phyloP scores from a whole-genome alignment of 305 asterid species.

The Rubia peregrina region DNA sequence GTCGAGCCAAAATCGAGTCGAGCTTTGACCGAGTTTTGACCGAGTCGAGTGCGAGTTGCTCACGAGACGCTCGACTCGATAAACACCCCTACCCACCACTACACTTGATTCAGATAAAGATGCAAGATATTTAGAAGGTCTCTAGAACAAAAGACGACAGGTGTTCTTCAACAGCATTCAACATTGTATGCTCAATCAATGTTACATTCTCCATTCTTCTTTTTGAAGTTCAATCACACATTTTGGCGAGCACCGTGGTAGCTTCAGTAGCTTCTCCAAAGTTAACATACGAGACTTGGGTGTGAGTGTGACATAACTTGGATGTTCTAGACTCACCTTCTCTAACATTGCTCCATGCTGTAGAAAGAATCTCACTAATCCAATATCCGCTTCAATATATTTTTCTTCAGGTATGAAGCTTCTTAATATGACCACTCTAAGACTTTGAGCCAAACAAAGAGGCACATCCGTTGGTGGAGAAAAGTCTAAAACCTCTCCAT shows the following conservation, averaged over 20 bases:
- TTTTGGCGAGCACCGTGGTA: neutral
- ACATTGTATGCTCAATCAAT: neutral
- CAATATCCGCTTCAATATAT: neutral
- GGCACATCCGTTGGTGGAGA: neutral
- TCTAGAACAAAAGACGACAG: too few relatives aligned
- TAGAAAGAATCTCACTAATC: neutral
- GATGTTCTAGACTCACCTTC: neutral
- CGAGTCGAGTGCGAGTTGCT: too few relatives aligned
- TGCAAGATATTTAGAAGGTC: too few relatives aligned
- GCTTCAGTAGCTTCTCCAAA: neutral
- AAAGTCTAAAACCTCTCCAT: neutral
- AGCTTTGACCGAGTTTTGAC: too few relatives aligned
- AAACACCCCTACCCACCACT: too few relatives aligned
- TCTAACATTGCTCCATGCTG: neutral
- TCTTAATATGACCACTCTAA: neutral
- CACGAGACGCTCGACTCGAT: too few relatives aligned
- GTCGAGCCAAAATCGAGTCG: too few relatives aligned
- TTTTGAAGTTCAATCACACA: neutral
- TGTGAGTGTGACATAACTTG: neutral
- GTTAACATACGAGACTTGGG: neutral
- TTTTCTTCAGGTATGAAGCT: neutral
- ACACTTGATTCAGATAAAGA: too few relatives aligned
- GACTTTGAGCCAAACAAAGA: neutral
- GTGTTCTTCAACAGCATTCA: neutral
- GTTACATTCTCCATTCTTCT: neutral